Evolutionary conservation across 305 asterid species (phyloP), one percentile per base, ranked within the genome.

Genomic region (Nicotiana rustica): DNA sequence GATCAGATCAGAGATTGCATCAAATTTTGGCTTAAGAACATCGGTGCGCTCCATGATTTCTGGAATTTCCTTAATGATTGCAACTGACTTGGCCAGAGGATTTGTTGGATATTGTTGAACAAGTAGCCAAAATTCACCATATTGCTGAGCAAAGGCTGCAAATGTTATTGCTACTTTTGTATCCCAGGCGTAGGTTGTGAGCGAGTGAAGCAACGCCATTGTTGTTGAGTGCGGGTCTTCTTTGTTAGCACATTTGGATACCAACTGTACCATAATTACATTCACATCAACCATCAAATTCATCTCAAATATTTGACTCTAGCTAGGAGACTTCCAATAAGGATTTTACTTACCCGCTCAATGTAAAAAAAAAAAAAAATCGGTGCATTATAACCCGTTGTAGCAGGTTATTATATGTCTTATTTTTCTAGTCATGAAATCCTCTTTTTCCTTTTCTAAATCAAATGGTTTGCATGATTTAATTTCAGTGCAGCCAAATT

Each of bases 71-170:
- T 90, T 96, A 29, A 96, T 91, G 1, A 88, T 78, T n/a, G 97
- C 95, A 55, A 96, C 88, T 76, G 93, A 92, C 77, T 88, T 90
- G 57, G 98, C 99, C 0, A 96, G 90, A 2, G 93, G 91, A 80
- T 92, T 82, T 52, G 89, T 85, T 4, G 86, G 56, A 84, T 91
- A 91, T 18, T 88, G 93, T 14, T 94, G 95, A 84, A 89, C 97
- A 55, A 96, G 92, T 47, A 94, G 90, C 92, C 98, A 90, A 82
- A 94, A 96, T 87, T 93, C 97, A 65, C 99, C 99, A 81, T 93
- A 94, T 89, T 85, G 91, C 81, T 94, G 90, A 3, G 98, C 88
- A 18, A 96, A 96, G 41, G 97, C 98, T 0, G 98, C 98, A 8
- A 96, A 87, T 15, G 92, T 78, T 7, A 96, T 92, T 38, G 85